Evolutionary conservation across 2,329 filamentous ascomycete species (phyloP).

Genomic region (Aspergillus phoenicis): DNA sequence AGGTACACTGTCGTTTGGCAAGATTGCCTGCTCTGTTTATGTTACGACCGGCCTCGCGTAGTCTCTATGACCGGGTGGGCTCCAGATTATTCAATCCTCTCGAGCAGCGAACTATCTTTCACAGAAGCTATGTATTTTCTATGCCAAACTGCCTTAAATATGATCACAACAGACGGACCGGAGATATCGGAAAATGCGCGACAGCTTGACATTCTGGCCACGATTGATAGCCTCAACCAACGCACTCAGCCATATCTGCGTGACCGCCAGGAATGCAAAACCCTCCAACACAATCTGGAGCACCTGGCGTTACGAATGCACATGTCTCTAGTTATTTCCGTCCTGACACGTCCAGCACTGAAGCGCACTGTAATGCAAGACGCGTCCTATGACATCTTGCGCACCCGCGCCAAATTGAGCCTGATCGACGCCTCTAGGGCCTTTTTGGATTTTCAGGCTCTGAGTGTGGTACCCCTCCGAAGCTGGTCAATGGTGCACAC

Average conservation of each 20-base stretch:
- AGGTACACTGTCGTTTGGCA: slow-evolving; percentile 41
- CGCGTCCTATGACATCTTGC: slow-evolving; percentile 19
- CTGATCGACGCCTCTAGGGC: slow-evolving; percentile 33
- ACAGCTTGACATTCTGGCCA: slow-evolving; percentile 39
- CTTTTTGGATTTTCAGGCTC: slow-evolving; percentile 36
- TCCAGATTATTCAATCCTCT: slow-evolving; percentile 17
- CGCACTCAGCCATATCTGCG: slow-evolving; percentile 54
- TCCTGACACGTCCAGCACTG: slow-evolving; percentile 59
- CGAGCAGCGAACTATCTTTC: slow-evolving; percentile 25
- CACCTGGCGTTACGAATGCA: slow-evolving; percentile 60
- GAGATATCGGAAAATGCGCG: slow-evolving; percentile 13
- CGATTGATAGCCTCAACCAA: slow-evolving; percentile 50
- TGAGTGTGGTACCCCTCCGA: slow-evolving; percentile 34
- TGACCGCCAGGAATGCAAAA: slow-evolving; percentile 42
- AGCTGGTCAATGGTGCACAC: slow-evolving; percentile 42
- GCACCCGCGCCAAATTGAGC: slow-evolving; percentile 27
- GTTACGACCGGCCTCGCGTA: slow-evolving; percentile 37
- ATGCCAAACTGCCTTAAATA: slow-evolving; percentile 29
- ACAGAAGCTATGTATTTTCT: slow-evolving; percentile 33
- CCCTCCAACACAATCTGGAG: slow-evolving; percentile 53
- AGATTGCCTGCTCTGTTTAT: slow-evolving; percentile 38
- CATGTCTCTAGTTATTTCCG: slow-evolving; percentile 58
- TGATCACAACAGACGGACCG: slow-evolving; percentile 50
- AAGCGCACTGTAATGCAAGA: slow-evolving; percentile 32
- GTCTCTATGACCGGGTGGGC: slow-evolving; percentile 31